Evolutionary conservation across 2,329 filamentous ascomycete genomes (phyloP).

Genomic region (Penicillium crustosum): DNA sequence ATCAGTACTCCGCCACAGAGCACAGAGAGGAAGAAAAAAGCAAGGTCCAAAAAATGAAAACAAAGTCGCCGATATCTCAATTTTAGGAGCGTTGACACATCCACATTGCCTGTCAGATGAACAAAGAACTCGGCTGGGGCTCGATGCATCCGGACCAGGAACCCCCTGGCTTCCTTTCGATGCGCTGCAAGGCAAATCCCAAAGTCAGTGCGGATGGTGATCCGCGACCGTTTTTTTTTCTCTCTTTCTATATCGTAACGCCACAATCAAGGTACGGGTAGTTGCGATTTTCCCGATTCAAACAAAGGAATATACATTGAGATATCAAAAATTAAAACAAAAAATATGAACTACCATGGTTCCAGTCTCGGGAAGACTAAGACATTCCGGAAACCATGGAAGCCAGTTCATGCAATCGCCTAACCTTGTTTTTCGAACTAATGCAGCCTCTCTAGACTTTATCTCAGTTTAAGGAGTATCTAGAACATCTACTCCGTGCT

Average conservation of each 20-base stretch:
- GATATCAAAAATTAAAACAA: background rate
- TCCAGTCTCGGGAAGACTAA: constrained; percentile 7
- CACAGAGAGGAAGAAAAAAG: constrained; percentile 8
- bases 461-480: background rate
- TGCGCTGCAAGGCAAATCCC: constrained; percentile 16
- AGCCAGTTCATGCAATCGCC: constrained; percentile 27
- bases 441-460: constrained; percentile 28
- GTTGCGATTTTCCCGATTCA: background rate
- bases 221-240: constrained; percentile 5
- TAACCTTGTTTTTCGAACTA: constrained; percentile 28
- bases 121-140: constrained; percentile 6
- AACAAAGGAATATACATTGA: background rate
- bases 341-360: background rate
- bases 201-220: constrained; percentile 3
- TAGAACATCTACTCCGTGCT: background rate
- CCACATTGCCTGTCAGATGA: constrained; percentile 3
- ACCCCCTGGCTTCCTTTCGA: constrained; percentile 3
- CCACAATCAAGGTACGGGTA: constrained; percentile 1
- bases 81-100: constrained; percentile 8
- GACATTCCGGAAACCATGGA: constrained; percentile 15
- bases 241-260: background rate
- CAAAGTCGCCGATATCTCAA: background rate
- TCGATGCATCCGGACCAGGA: background rate
- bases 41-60: background rate
- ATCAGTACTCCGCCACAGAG: background rate